phyloP scores from a whole-genome alignment of 192 early-diverging fungal species.

The Gaertneriomyces semiglobifer region DNA sequence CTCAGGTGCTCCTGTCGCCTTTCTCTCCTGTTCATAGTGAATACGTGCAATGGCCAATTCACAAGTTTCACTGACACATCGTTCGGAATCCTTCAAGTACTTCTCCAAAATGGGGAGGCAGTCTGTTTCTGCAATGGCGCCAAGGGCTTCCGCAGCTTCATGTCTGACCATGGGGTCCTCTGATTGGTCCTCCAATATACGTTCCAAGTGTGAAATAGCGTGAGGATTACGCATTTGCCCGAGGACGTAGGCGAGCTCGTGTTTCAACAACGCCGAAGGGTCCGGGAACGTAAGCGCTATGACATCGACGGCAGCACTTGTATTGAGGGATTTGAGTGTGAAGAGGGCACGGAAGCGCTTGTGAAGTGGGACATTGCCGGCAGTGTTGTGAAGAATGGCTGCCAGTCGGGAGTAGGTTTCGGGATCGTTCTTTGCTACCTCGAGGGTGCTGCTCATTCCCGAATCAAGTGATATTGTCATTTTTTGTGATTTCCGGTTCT shows the following conservation, averaged over 20 bases:
- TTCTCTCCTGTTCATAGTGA: conserved; percentile 57
- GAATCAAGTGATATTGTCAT: conserved; percentile 23
- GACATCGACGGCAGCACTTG: conserved; percentile 72
- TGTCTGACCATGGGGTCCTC: conserved; percentile 96
- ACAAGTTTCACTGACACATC: conserved; percentile 83
- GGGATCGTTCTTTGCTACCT: conserved; percentile 1
- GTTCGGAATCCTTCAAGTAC: conserved; percentile 62
- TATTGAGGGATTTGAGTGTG: conserved; percentile 79
- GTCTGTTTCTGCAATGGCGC: conserved; percentile 76
- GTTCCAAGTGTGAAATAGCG: conserved; percentile 67
- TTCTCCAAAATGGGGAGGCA: conserved; percentile 69
- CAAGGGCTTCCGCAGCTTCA: conserved; percentile 95
- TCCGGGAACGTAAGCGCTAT: conserved; percentile 76
- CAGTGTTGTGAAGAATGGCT: conserved; percentile 22
- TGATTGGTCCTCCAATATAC: conserved; percentile 61
- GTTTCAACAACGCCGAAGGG: conserved; percentile 85
- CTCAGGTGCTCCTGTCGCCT: conserved; percentile 28
- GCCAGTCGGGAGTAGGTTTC: conserved; percentile 27
- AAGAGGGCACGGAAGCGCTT: conserved; percentile 92
- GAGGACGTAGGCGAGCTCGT: conserved; percentile 93
- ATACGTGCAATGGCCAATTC: conserved; percentile 86
- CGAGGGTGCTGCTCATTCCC: not conserved
- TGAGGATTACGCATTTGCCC: conserved; percentile 88
- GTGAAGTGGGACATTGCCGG: conserved; percentile 54
- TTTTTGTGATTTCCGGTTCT: not conserved